These are phyloP conservation scores for Phialophora tarda DNA, from an alignment of 2,329 filamentous ascomycete genomes.

Conservation along the genomic window DNA sequence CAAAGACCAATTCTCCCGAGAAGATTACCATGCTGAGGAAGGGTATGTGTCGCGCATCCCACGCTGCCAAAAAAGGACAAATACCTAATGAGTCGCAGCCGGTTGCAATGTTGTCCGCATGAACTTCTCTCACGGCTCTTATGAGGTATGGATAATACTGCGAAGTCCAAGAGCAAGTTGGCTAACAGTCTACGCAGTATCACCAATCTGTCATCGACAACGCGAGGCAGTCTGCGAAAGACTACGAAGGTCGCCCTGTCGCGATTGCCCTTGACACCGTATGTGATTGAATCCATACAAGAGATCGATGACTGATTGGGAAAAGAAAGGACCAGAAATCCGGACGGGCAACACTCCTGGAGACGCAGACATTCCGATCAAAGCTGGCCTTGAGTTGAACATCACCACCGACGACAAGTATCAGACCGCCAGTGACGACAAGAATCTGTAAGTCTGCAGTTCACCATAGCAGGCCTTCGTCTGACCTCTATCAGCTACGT, in stretches of 20 bases:
- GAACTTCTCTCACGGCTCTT: constrained; percentile 97
- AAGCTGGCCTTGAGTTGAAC: constrained; percentile 83
- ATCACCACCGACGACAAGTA: constrained; percentile 97
- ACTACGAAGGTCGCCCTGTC: constrained; percentile 79
- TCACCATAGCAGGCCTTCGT: not conserved
- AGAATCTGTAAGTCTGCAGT: constrained; percentile 78
- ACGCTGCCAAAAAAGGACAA: not conserved
- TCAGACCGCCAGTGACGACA: constrained; percentile 78
- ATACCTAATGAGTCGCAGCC: constrained; percentile 51
- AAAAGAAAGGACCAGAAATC: constrained; percentile 80
- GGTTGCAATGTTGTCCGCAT: constrained; percentile 99
- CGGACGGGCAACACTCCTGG: constrained; percentile 75
- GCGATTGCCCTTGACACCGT: constrained; percentile 89
- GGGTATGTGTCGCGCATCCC: constrained; percentile 47
- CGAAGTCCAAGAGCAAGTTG: constrained; percentile 18
- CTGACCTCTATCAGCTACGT: constrained; percentile 69
- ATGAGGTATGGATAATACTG: constrained; percentile 62
- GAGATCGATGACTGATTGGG: constrained; percentile 38
- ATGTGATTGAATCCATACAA: constrained; percentile 47
- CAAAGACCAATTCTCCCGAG: constrained; percentile 98
- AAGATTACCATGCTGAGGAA: constrained; percentile 93
- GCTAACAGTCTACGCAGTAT: constrained; percentile 62
- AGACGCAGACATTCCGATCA: constrained; percentile 79
- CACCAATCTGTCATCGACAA: constrained; percentile 98
- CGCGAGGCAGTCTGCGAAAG: constrained; percentile 81